These are phyloP conservation scores for Sclerotinia borealis DNA, from an alignment of 2,329 filamentous ascomycete genomes.

Conservation along the genomic window DNA sequence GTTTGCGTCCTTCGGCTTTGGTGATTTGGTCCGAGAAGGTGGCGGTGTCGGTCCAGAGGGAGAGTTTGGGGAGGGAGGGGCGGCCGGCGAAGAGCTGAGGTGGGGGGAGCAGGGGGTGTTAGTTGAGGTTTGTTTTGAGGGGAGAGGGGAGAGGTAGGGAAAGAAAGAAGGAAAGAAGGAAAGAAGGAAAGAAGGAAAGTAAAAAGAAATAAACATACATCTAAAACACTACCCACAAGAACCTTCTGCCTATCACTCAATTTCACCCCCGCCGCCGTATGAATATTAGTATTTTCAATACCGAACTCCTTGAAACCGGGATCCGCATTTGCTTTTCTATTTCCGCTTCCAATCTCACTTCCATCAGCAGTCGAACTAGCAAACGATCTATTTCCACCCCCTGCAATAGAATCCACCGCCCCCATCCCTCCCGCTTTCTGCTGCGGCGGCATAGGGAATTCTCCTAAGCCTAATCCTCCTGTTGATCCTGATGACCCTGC, in stretches of 20 bases:
- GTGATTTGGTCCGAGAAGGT: constrained; percentile 55
- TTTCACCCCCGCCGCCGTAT: constrained; percentile 44
- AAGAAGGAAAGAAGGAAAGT: too few species aligned
- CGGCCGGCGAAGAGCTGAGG: constrained; percentile 51
- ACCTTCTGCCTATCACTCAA: constrained; percentile 46
- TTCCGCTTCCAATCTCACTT: not conserved
- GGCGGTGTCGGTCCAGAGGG: constrained; percentile 52
- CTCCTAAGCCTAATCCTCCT: too few species aligned
- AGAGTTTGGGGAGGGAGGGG: constrained; percentile 52
- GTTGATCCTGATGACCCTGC: too few species aligned
- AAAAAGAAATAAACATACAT: constrained; percentile 33
- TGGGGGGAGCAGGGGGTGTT: not conserved
- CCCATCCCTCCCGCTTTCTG: too few species aligned
- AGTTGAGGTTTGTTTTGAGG: not conserved
- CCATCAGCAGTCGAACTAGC: not conserved
- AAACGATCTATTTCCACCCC: not conserved
- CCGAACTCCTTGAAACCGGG: constrained; percentile 19
- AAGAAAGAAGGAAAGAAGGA: not conserved
- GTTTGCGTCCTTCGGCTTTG: constrained; percentile 48
- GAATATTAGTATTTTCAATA: constrained; percentile 50
- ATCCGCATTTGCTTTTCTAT: not conserved
- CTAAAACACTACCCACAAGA: constrained; percentile 52
- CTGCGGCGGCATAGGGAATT: too few species aligned
- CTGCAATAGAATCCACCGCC: not conserved
- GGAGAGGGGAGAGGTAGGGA: not conserved